Percentiles rank a stretch among this genome's conserved stretches.
Conservation (phyloP, 2,329 filamentous ascomycete genomes). For the Bipolaris victoriae region DNA sequence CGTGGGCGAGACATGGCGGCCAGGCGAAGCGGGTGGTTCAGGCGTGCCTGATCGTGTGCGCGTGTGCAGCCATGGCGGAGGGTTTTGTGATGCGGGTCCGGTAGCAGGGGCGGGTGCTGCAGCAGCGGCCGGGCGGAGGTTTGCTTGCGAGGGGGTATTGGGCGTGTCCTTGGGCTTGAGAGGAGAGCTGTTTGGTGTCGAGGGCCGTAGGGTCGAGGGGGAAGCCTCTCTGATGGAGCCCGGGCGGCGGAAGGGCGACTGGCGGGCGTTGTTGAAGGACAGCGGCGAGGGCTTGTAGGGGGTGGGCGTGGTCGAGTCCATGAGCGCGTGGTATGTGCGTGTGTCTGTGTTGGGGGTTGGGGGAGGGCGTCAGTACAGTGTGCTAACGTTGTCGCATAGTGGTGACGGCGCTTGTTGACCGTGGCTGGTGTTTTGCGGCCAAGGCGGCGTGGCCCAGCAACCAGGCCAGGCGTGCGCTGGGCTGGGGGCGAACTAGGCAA, state of each 20-base stretch:
- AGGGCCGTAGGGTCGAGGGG: constrained; percentile 48
- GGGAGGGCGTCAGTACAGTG: constrained; percentile 6
- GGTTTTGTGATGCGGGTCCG: constrained; percentile 44
- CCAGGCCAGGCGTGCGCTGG: background rate
- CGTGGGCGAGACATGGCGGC: constrained; percentile 35
- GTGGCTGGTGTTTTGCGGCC: constrained; percentile 8
- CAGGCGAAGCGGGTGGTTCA: constrained; percentile 41
- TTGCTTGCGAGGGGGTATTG: constrained; percentile 35
- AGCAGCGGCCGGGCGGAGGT: constrained; percentile 28
- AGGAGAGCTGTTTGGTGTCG: constrained; percentile 51
- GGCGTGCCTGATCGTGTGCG: constrained; percentile 36
- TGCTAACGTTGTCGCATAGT: background rate
- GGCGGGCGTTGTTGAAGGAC: constrained; percentile 53
- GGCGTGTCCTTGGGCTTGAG: constrained; percentile 45
- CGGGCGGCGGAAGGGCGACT: constrained; percentile 54
- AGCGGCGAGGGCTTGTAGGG: constrained; percentile 52
- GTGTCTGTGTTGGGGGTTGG: background rate
- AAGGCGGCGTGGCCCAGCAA: constrained; percentile 11
- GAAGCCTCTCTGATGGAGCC: constrained; percentile 49
- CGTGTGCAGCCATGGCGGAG: constrained; percentile 46
- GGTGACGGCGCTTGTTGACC: constrained; percentile 3
- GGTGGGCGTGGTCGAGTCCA: constrained; percentile 43
- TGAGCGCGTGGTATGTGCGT: background rate
- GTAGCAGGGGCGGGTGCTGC: constrained; percentile 45
- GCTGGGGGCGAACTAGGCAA: background rate